Evolutionary conservation across 2,329 filamentous ascomycete species (phyloP), one percentile per base, ranked within the genome.

Genomic region (Cladobotryum protrusum): DNA sequence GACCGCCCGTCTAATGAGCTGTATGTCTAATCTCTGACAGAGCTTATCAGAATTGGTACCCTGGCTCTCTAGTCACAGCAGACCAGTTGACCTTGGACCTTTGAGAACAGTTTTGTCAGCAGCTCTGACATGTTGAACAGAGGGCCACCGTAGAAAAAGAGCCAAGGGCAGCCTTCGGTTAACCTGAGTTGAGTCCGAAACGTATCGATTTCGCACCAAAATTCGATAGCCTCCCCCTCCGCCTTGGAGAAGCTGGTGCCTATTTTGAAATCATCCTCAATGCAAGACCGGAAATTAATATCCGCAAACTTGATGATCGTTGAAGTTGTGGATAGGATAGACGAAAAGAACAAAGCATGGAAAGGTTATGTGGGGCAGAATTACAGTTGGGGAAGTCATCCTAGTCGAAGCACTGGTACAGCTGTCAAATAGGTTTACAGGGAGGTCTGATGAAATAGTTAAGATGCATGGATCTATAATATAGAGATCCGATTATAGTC

Each of bases 31-130:
- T 53, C 92, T 82, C 72, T 87, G 90, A 68, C 92, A 96, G 79
- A 92, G 91, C 17, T 89, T 89, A 67, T 96, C 95, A 60, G 88
- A 92, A 73, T 97, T 92, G 64, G 80, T 89, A 54, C 95, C 79
- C 67, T 95, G 89, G 43, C 87, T 89, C 57, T 96, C 90, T 29
- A 90, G 86, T 33, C 96, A 77, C 46, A 96, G 66, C 48, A 89
- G 82, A 13, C 87, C 89, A 17, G 77, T 80, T 20, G 77, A 78
- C 69, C 93, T 95, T 29, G 96, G 74, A 60, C 91, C 73, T 71
- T 95, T 95, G 67, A 96, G 89, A 65, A 97, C 96, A 58, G 82
- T 83, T 74, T 92, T 95, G 67, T 96, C 92, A 7, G 92, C 91
- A 53, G 83, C 83, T 72, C 96, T 96, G 61, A 96, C 90, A 63